Evolutionary conservation across 2,329 filamentous ascomycete genomes (phyloP).

Genomic region (Ophiostoma sp.): DNA sequence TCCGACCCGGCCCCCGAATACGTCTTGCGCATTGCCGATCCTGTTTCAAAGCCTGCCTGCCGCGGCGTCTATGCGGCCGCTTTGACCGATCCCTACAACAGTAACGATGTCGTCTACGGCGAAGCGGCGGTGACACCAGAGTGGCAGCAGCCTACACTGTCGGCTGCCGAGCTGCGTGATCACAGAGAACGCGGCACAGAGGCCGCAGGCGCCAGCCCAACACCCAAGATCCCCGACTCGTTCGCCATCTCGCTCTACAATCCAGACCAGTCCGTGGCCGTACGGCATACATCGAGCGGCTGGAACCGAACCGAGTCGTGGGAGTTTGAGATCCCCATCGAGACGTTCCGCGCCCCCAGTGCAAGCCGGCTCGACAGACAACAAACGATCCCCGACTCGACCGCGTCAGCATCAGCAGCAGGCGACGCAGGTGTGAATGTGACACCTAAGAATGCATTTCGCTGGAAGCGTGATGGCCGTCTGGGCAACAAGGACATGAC

Average conservation of each 20-base stretch:
- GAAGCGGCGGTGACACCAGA: slow-evolving; percentile 83
- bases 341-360: slow-evolving; percentile 79
- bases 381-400: slow-evolving; percentile 40
- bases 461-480: slow-evolving; percentile 86
- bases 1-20: slow-evolving; percentile 79
- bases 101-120: slow-evolving; percentile 74
- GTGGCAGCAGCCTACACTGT: slow-evolving; percentile 81
- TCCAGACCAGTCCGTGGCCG: slow-evolving; percentile 76
- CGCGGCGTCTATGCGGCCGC: slow-evolving; percentile 85
- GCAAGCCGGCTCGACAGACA: slow-evolving; percentile 75
- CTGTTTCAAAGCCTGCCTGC: slow-evolving; percentile 61
- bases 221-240: slow-evolving; percentile 71
- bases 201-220: slow-evolving; percentile 62
- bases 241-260: slow-evolving; percentile 93
- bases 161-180: slow-evolving; percentile 75
- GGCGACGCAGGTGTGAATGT: slow-evolving; percentile 37
- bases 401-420: slow-evolving; percentile 39
- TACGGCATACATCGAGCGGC: slow-evolving; percentile 70
- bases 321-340: slow-evolving; percentile 90
- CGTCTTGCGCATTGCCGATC: slow-evolving; percentile 73
- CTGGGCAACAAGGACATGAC: slow-evolving; percentile 78
- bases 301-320: slow-evolving; percentile 81
- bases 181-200: slow-evolving; percentile 36
- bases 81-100: slow-evolving; percentile 77
- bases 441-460: slow-evolving; percentile 77